Conservation (phyloP, 2,329 filamentous ascomycete genomes). For the Teratosphaeria gauchensis region DNA sequence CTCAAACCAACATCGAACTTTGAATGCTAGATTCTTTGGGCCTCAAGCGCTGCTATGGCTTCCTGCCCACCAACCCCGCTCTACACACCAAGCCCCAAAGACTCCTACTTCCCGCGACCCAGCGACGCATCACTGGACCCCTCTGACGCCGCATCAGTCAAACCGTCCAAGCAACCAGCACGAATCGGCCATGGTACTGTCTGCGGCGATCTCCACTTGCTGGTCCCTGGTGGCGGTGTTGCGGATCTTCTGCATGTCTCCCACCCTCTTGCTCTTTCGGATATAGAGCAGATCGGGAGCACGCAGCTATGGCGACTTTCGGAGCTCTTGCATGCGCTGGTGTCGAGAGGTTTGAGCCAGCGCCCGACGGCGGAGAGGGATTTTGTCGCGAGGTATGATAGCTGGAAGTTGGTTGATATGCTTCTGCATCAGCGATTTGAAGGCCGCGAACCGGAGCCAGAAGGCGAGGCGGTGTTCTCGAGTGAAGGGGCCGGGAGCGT, state of each 20-base stretch:
- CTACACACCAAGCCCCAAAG: neutral
- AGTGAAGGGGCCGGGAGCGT: neutral
- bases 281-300: neutral
- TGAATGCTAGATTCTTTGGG: too few species aligned
- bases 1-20: too few species aligned
- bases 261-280: neutral
- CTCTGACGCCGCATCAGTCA: neutral
- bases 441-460: neutral
- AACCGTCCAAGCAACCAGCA: neutral
- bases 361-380: neutral
- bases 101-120: neutral
- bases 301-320: neutral
- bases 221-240: neutral
- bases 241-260: neutral
- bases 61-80: neutral
- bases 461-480: neutral
- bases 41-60: neutral
- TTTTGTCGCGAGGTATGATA: neutral
- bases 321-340: neutral
- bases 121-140: neutral
- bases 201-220: neutral
- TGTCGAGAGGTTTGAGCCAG: neutral
- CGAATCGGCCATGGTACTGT: neutral
- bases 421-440: neutral
- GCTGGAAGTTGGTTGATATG: neutral